A percentile compares a stretch with the other conserved stretches of the same genome.
Conservation (phyloP, 768 basidiomycete species). For the Tylopilus vinaceipallidus region DNA sequence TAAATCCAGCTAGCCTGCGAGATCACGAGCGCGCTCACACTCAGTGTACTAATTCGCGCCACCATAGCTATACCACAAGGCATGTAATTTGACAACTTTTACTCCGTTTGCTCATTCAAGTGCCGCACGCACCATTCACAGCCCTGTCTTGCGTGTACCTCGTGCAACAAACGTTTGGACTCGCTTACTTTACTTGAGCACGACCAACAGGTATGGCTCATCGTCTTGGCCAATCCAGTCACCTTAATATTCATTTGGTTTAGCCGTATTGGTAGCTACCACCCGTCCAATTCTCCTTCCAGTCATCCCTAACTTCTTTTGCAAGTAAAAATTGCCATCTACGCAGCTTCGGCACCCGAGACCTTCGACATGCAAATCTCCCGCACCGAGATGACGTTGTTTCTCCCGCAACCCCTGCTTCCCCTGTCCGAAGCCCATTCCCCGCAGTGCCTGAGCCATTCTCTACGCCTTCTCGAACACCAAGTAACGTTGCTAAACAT, state of each 20-base stretch:
- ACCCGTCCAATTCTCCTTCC: background rate
- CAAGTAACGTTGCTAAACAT: conserved; percentile 23
- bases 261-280: conserved; percentile 46
- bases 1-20: conserved; percentile 4
- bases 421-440: conserved; percentile 29
- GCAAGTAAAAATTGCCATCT: conserved; percentile 79
- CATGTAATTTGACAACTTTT: conserved; percentile 22
- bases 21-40: conserved; percentile 2
- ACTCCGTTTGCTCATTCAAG: conserved; percentile 2
- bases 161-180: conserved; percentile 77
- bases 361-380: conserved; percentile 70
- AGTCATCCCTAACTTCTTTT: background rate
- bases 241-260: background rate
- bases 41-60: background rate
- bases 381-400: conserved; percentile 44
- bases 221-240: background rate
- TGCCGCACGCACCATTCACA: conserved; percentile 25
- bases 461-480: conserved; percentile 8
- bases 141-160: conserved; percentile 78
- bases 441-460: conserved; percentile 10
- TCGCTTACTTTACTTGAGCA: conserved; percentile 79
- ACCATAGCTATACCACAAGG: conserved; percentile 77
- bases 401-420: conserved; percentile 33
- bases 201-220: conserved; percentile 62
- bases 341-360: conserved; percentile 74